phyloP scores from a whole-genome alignment of 139 green algal genomes.

The Zygnema circumcarinatum region DNA sequence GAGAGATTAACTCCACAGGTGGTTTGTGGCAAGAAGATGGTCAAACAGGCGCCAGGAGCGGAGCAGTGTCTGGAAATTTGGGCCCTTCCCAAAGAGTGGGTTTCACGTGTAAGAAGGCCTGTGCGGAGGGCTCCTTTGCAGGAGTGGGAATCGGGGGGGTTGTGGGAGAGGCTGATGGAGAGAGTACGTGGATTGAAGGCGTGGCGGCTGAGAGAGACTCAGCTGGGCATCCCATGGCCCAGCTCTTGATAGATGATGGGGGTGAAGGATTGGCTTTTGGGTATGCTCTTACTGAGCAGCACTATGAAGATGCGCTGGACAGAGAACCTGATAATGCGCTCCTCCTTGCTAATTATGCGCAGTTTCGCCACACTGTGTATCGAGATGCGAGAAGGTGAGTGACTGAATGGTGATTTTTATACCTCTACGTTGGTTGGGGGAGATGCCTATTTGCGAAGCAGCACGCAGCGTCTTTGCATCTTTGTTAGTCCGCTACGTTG shows the following conservation, averaged over 20 bases:
- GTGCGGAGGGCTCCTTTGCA: not conserved
- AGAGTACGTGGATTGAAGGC: constrained; percentile 17
- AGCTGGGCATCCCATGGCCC: not conserved
- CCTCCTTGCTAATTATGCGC: constrained; percentile 34
- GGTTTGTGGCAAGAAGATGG: not conserved
- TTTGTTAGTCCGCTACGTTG: no score
- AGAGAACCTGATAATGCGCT: not conserved
- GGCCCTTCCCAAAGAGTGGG: no score
- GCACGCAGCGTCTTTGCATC: no score
- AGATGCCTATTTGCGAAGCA: no score
- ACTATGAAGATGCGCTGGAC: not conserved
- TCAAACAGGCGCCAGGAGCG: not conserved
- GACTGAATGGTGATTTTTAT: no score
- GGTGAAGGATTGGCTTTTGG: not conserved
- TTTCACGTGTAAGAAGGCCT: not conserved
- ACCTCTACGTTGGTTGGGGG: no score
- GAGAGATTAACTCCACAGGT: not conserved
- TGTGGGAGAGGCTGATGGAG: not conserved
- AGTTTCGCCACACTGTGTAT: constrained; percentile 27
- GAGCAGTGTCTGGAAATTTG: not conserved
- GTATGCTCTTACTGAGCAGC: constrained; percentile 31
- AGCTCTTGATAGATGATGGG: not conserved
- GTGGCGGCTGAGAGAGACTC: not conserved
- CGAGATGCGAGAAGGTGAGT: constrained; percentile 21
- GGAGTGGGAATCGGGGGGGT: not conserved